Conservation (phyloP, 1,139 yeast species). For the Ogataea hybrid region DNA sequence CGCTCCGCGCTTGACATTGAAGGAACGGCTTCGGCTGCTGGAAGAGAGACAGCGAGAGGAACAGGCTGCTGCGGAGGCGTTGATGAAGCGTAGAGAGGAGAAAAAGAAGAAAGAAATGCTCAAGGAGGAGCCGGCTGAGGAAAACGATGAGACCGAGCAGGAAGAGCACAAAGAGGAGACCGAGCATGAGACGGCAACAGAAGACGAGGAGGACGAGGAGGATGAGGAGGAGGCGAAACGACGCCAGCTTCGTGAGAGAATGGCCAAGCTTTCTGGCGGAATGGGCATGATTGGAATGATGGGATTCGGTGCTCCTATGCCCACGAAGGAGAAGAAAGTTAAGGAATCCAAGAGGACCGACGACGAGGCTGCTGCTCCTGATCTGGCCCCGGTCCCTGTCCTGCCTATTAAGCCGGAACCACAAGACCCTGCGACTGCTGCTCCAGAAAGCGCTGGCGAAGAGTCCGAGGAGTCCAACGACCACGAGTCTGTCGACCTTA, state of each 20-base stretch:
- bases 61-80: slow-evolving; percentile 70
- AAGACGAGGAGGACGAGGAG: slow-evolving; percentile 36
- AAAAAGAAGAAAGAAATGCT: slow-evolving; percentile 38
- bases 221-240: slow-evolving; percentile 76
- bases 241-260: slow-evolving; percentile 80
- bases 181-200: slow-evolving; percentile 31
- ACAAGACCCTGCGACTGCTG: slow-evolving; percentile 9
- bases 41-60: slow-evolving; percentile 83
- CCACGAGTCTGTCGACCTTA: slow-evolving; percentile 10
- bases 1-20: slow-evolving; percentile 74
- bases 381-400: slow-evolving; percentile 13
- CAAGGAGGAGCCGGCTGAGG: background rate
- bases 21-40: slow-evolving; percentile 80
- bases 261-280: slow-evolving; percentile 95
- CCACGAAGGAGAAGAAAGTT: slow-evolving; percentile 32
- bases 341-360: slow-evolving; percentile 28
- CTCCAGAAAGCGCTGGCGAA: slow-evolving; percentile 1
- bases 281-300: slow-evolving; percentile 86
- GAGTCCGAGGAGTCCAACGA: slow-evolving; percentile 1
- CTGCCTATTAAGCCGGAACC: slow-evolving; percentile 10
- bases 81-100: slow-evolving; percentile 55
- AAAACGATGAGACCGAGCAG: slow-evolving; percentile 14
- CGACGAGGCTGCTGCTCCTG: slow-evolving; percentile 21
- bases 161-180: slow-evolving; percentile 41
- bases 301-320: slow-evolving; percentile 60